Base-by-base conservation (phyloP, 2,329 filamentous ascomycete species). In the Setomelanomma holmii region DNA sequence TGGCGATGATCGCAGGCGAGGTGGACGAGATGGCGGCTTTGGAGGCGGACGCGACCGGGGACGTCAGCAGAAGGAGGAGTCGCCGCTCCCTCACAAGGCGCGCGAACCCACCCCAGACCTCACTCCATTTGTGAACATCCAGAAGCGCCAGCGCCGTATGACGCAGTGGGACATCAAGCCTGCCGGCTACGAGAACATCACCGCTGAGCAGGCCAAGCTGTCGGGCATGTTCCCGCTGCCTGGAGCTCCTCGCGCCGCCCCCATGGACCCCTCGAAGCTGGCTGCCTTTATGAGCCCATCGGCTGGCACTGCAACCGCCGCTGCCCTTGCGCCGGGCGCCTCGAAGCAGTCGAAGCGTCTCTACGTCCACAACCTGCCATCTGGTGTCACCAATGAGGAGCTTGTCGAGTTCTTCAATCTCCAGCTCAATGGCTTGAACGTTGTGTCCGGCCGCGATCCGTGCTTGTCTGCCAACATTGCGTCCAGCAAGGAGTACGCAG, bases 141-240 rank as follows among this genome's bases (percentile, higher is more conserved):
- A 92, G 58, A 88, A 93, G 69, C 88, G 93, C 67, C 95, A 93
- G 81, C 89, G 96, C 64, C 89, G 95, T 53, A 80, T 99, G 81
- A 98, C 93, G 30, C 96, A 99, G 76, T 99, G 95, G 95, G 96
- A 99, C 75, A 97, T 99, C 76, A 99, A 99, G 79, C 95, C 95
- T 5, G 91, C 92, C 14, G 93, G 95, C 39, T 99, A 99, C 71
- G 96, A 99, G 72, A 96, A 95, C 75, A 93, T 99, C 61, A 97
- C 95, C 2, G 92, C 95, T 19, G 96, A 99, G 76, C 96, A 99
- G 76, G 96, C 95, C 44, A 99, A 99, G 81, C 84, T 99, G 39
- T 99, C 96, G 2, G 86, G 93, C 80, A 97, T 99, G 95, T 99
- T 99, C 80, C 93, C 96, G 55, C 86, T 99, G 40, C 95, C 95